Percentiles rank a stretch among this genome's conserved stretches.
Evolutionary conservation across 768 basidiomycete species (phyloP).

Genomic region (Mycena metata): DNA sequence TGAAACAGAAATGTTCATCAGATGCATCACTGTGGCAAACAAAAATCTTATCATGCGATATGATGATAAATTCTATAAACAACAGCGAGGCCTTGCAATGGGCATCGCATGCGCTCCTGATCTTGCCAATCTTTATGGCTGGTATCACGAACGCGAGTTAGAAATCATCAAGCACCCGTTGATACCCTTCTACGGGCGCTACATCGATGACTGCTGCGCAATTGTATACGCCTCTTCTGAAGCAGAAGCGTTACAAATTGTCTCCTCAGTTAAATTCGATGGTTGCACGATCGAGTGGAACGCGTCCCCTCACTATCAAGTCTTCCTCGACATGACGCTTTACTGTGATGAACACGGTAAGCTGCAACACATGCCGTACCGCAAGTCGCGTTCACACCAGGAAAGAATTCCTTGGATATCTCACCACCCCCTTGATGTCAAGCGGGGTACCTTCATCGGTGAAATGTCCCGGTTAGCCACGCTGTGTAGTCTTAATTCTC

Average conservation of each 20-base stretch:
- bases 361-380: conserved; percentile 37
- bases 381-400: conserved; percentile 41
- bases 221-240: conserved; percentile 40
- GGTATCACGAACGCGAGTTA: conserved; percentile 35
- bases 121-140: conserved; percentile 48
- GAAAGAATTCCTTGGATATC: conserved; percentile 47
- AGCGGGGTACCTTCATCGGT: conserved; percentile 42
- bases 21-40: conserved; percentile 37
- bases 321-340: conserved; percentile 49
- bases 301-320: conserved; percentile 31
- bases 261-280: conserved; percentile 30
- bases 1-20: conserved; percentile 32
- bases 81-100: conserved; percentile 48
- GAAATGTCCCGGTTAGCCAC: conserved; percentile 42
- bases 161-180: conserved; percentile 27
- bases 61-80: conserved; percentile 41
- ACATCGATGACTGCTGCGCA: conserved; percentile 50
- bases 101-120: conserved; percentile 49
- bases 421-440: conserved; percentile 42
- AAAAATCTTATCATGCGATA: conserved; percentile 42
- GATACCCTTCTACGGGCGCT: conserved; percentile 47
- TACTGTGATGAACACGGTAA: conserved; percentile 37
- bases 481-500: conserved; percentile 22
- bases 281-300: conserved; percentile 42
- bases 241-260: conserved; percentile 23